Percentiles rank a stretch among this genome's conserved stretches.
Evolutionary conservation across 352 stramenopile genomes (phyloP).

Genomic region (Phytophthora fragariaefolia): DNA sequence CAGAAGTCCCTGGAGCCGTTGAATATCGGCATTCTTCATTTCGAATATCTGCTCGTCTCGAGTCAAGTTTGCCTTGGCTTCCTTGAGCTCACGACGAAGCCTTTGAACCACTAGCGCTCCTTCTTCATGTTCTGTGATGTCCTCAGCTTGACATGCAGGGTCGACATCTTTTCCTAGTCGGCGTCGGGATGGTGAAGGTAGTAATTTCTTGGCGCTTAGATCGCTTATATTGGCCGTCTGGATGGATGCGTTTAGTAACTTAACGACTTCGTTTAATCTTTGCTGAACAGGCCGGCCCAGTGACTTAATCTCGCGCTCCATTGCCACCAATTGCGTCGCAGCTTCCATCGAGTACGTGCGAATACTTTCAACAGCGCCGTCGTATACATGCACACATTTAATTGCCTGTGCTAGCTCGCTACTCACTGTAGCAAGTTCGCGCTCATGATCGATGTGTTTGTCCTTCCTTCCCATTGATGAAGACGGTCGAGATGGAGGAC

Average conservation of each 20-base stretch:
- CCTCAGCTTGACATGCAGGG: slow-evolving; percentile 5
- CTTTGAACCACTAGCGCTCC: slow-evolving; percentile 37
- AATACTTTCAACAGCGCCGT: slow-evolving; percentile 66
- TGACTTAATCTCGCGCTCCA: slow-evolving; percentile 81
- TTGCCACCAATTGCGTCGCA: slow-evolving; percentile 71
- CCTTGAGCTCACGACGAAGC: slow-evolving; percentile 63
- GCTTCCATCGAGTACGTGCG: slow-evolving; percentile 66
- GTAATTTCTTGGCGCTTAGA: slow-evolving; percentile 33
- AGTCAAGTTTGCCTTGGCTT: slow-evolving; percentile 67
- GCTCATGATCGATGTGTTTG: slow-evolving; percentile 10
- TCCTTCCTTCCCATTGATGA: slow-evolving; percentile 18
- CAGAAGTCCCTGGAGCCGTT: slow-evolving; percentile 63
- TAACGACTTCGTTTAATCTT: slow-evolving; percentile 84
- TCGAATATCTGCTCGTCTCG: slow-evolving; percentile 88
- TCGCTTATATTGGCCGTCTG: slow-evolving; percentile 64
- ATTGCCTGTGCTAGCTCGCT: slow-evolving; percentile 46
- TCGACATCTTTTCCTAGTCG: slow-evolving; percentile 24
- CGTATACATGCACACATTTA: slow-evolving; percentile 47
- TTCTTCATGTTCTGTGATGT: slow-evolving; percentile 23
- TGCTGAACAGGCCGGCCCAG: slow-evolving; percentile 76
- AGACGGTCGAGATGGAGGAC: slow-evolving; percentile 13
- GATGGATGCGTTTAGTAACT: slow-evolving; percentile 72
- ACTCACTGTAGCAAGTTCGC: slow-evolving; percentile 19
- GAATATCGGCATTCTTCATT: slow-evolving; percentile 83
- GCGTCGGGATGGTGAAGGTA: slow-evolving; percentile 15